Evolutionary conservation across 176 grass and related monocot species (phyloP), one percentile per base, ranked within the genome.

Genomic region (Thalia dealbata): DNA sequence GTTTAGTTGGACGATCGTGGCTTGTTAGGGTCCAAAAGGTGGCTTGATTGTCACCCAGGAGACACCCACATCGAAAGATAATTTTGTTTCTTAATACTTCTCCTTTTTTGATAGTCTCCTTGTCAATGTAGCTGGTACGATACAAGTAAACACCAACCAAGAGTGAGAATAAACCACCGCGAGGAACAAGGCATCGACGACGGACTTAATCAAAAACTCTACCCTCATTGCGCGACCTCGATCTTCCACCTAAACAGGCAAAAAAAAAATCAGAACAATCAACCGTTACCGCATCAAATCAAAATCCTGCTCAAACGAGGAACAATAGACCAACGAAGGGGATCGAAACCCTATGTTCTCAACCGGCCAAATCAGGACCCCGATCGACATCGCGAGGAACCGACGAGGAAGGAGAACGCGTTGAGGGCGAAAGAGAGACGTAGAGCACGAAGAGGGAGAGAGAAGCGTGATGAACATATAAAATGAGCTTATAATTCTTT

Each of bases 201-300:
- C 46, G 14, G 30, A 18, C 76, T 54, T 52, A 50, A 60, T 48
- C 52, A 13, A 10, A 73, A 80, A 51, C 55, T 84, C 81, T 52
- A 96, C 89, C 93, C 7, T 96, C 93, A 65, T 84, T 92, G 61
- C 89, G 93, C 42, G 81, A 90, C 79, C 93, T 90, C 85, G 85
- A 50, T 92, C 89, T 58, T 92, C 89, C 73, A 90, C 83, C 87
- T 96, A n/a, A 72, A 74, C 50, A 51, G 73, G 69, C 72, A n/a
- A 75, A 51, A 81, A 11, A 22, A n/a, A 38, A 38, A 68, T 22
- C 25, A 54, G n/a, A 59, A 78, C 72, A 81, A 41, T 21, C n/a
- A n/a, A n/a, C 46, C 18, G 42, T 75, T 52, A 78, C 30, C 43
- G 25, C 58, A 32, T 58, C 76, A 67, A 51, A 58, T 23, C 81